Evolutionary conservation across 805 yeast species (phyloP).

Genomic region (Metschnikowia aberdeeniae): DNA sequence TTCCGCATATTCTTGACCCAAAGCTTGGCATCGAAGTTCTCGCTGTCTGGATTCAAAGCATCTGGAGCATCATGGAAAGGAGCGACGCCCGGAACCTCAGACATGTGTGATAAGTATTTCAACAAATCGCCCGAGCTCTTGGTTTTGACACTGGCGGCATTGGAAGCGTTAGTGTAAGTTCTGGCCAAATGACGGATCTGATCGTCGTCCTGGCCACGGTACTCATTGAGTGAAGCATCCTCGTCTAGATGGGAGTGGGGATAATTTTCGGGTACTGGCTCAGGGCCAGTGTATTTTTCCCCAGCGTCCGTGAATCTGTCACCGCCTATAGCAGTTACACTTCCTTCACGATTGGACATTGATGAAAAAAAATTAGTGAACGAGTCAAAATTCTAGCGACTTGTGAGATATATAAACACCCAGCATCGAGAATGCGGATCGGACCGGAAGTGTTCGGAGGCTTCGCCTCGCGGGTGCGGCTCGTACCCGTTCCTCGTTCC

Average conservation of each 20-base stretch:
- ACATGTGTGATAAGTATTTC: slow-evolving; percentile 45
- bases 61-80: slow-evolving; percentile 15
- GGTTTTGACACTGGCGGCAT: slow-evolving; percentile 13
- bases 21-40: slow-evolving; percentile 53
- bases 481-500: background rate
- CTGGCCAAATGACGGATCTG: slow-evolving; percentile 43
- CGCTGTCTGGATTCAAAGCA: slow-evolving; percentile 53
- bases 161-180: slow-evolving; percentile 26
- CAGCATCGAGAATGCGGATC: background rate
- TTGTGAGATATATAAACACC: background rate
- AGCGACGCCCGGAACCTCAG: slow-evolving; percentile 20
- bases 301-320: slow-evolving; percentile 10
- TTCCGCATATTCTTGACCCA: slow-evolving; percentile 67
- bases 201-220: slow-evolving; percentile 36
- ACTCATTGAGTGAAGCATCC: slow-evolving; percentile 14
- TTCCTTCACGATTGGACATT: slow-evolving; percentile 9
- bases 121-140: slow-evolving; percentile 25
- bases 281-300: slow-evolving; percentile 8
- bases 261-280: slow-evolving; percentile 6
- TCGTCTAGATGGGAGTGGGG: slow-evolving; percentile 4
- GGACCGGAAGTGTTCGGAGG: slow-evolving; percentile 1
- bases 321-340: slow-evolving; percentile 9
- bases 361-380: background rate
- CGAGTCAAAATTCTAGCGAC: background rate
- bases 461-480: slow-evolving; percentile 2